A percentile compares a stretch with the other conserved stretches of the same genome.
phyloP scores from a whole-genome alignment of 2,329 filamentous ascomycete species.

The Epichloe amarillans region DNA sequence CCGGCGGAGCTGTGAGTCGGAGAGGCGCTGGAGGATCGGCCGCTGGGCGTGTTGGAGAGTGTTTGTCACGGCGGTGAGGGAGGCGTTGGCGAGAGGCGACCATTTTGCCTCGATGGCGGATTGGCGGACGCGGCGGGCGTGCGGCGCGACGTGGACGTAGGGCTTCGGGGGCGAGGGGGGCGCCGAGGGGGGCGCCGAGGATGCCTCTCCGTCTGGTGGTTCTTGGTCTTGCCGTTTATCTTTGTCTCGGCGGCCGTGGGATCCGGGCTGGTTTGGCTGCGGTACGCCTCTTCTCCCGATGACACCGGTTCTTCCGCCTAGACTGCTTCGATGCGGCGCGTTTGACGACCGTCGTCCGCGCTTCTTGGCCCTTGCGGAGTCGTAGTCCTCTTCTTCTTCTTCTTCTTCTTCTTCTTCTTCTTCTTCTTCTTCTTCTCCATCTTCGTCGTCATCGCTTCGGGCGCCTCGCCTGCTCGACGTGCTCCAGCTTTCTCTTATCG shows the following conservation, averaged over 20 bases:
- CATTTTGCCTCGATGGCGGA: constrained; percentile 57
- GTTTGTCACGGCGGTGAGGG: constrained; percentile 40
- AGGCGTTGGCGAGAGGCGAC: constrained; percentile 40
- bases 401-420: constrained; percentile 10
- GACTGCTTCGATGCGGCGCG: not conserved
- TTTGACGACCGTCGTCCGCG: not conserved
- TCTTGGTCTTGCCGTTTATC: constrained; percentile 9
- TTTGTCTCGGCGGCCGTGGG: not conserved
- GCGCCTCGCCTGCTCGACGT: not conserved
- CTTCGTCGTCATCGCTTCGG: constrained; percentile 6
- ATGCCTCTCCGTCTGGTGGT: constrained; percentile 4
- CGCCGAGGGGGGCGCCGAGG: constrained; percentile 5
- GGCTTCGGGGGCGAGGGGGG: constrained; percentile 19
- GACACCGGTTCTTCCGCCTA: not conserved
- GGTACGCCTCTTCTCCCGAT: constrained; percentile 6
- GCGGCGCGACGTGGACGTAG: constrained; percentile 38
- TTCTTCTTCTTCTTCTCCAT: constrained; percentile 12
- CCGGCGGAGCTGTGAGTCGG: constrained; percentile 32
- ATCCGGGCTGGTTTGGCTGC: constrained; percentile 3
- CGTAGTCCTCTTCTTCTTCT: not conserved
- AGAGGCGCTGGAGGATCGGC: constrained; percentile 46
- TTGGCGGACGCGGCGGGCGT: constrained; percentile 42
- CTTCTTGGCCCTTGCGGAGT: not conserved
- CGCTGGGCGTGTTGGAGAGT: constrained; percentile 47
- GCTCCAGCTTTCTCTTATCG: not conserved